Evolutionary conservation across 106 monocot species (phyloP).

Genomic region (Allium cepa): DNA sequence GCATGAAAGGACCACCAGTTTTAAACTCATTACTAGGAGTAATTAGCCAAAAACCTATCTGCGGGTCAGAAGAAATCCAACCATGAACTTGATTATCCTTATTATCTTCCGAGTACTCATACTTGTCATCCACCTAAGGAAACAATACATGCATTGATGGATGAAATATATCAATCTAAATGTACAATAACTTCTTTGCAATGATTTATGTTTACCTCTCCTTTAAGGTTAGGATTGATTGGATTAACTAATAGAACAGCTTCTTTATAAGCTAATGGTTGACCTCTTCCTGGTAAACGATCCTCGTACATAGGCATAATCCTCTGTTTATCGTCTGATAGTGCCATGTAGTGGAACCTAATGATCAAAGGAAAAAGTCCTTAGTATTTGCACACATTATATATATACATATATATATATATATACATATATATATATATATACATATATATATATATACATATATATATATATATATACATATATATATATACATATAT

Average conservation of each 20-base stretch:
- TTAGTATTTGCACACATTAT: too few species aligned
- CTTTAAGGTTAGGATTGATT: constrained; percentile 41
- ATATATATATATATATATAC: too few species aligned
- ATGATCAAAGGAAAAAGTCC: background rate
- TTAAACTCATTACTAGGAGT: constrained; percentile 91
- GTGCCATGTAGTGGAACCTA: constrained; percentile 71
- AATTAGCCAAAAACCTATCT: constrained; percentile 77
- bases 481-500: too few species aligned
- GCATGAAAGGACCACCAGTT: constrained; percentile 72
- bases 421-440: too few species aligned
- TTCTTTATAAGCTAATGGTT: constrained; percentile 50
- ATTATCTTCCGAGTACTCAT: constrained; percentile 80
- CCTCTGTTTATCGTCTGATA: constrained; percentile 57
- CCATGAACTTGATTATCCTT: constrained; percentile 79
- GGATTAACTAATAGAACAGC: constrained; percentile 46
- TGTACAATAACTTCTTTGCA: too few species aligned
- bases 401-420: too few species aligned
- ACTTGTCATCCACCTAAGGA: constrained; percentile 90
- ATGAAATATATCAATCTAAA: too few species aligned
- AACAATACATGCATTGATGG: background rate
- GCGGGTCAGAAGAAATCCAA: constrained; percentile 56
- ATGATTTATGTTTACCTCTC: constrained; percentile 19
- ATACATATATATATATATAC: too few species aligned
- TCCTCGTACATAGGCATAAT: constrained; percentile 53
- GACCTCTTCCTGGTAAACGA: constrained; percentile 23